phyloP scores from a whole-genome alignment of 495 filamentous ascomycete genomes.

The Wilcoxina mikolae region DNA sequence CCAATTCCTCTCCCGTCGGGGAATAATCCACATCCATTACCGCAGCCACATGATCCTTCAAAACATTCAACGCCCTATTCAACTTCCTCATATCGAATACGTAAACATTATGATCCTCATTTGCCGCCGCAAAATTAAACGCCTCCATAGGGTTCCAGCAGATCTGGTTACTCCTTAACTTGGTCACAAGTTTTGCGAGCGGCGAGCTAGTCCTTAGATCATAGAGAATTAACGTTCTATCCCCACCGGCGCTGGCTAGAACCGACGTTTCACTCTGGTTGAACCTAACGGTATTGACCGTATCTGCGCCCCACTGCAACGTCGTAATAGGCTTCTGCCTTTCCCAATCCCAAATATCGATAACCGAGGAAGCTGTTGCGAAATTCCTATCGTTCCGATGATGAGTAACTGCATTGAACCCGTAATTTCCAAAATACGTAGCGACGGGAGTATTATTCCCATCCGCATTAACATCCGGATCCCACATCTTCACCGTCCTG shows the following conservation, averaged over 20 bases:
- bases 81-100: constrained; percentile 82
- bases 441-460: constrained; percentile 54
- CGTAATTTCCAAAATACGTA: constrained; percentile 65
- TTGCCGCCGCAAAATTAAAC: constrained; percentile 76
- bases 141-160: constrained; percentile 94
- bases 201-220: constrained; percentile 80
- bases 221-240: constrained; percentile 73
- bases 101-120: constrained; percentile 66
- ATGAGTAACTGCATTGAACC: constrained; percentile 72
- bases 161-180: constrained; percentile 68
- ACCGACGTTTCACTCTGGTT: constrained; percentile 90
- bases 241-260: constrained; percentile 65
- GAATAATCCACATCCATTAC: constrained; percentile 95
- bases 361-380: constrained; percentile 62
- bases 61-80: constrained; percentile 69
- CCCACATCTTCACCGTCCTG: constrained; percentile 52
- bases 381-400: constrained; percentile 60
- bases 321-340: constrained; percentile 25
- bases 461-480: constrained; percentile 15
- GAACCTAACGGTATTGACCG: constrained; percentile 79
- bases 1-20: constrained; percentile 86
- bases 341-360: constrained; percentile 67
- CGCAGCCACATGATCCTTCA: constrained; percentile 88
- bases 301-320: constrained; percentile 45
- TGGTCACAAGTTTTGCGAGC: constrained; percentile 61